phyloP scores from a whole-genome alignment of 164 flowering plant genomes.

The Magnolia sinica region DNA sequence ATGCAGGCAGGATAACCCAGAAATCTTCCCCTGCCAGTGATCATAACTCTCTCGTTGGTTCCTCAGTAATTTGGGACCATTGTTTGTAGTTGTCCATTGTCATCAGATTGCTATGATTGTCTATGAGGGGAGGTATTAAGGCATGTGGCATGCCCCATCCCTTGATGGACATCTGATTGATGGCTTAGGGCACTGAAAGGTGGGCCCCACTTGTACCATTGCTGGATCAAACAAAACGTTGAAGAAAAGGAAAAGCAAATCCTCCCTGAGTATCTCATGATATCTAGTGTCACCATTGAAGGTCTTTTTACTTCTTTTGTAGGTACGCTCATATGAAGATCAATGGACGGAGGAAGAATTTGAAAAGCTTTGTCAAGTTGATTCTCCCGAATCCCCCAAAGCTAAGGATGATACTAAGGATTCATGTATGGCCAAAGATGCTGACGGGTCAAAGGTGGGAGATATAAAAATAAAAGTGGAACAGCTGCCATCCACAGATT shows the following conservation, averaged over 20 bases:
- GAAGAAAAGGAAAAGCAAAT: neutral
- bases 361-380: slow-evolving; percentile 89
- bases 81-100: no score
- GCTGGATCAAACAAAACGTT: no score
- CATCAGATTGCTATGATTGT: no score
- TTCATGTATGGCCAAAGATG: slow-evolving; percentile 26
- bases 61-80: no score
- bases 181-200: no score
- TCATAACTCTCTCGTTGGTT: no score
- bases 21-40: no score
- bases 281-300: neutral
- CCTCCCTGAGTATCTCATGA: neutral
- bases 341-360: slow-evolving; percentile 99
- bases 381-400: slow-evolving; percentile 63
- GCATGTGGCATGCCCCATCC: no score
- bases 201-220: no score
- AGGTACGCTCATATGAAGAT: slow-evolving; percentile 99
- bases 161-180: no score
- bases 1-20: no score
- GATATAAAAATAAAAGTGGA: neutral
- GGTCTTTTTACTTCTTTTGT: slow-evolving; percentile 8
- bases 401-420: slow-evolving; percentile 41
- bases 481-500: neutral
- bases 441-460: slow-evolving; percentile 23
- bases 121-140: no score